A percentile compares a stretch with the other conserved stretches of the same genome.
These are phyloP conservation scores for Jamesozyma lodderae DNA, from an alignment of 805 yeast genomes.

Conservation along the genomic window DNA sequence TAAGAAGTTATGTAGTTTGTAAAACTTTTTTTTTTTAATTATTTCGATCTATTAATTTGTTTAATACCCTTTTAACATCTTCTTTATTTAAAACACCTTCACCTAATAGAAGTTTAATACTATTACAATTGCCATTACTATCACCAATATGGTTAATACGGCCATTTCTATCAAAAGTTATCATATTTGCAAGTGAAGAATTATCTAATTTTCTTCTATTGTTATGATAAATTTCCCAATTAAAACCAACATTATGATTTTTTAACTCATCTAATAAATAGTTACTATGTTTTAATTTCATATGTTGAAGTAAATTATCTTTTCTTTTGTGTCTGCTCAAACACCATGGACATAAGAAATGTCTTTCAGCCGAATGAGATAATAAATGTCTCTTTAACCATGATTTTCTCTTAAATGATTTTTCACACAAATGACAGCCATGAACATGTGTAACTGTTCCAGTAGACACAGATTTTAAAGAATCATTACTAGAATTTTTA, in stretches of 20 bases:
- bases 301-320: constrained; percentile 29
- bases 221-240: constrained; percentile 3
- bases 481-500: no score
- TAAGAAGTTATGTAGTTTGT: not conserved
- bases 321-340: constrained; percentile 28
- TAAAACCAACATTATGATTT: constrained; percentile 6
- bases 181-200: not conserved
- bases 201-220: not conserved
- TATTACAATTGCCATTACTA: not conserved
- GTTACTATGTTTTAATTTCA: constrained; percentile 27
- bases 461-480: not conserved
- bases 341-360: constrained; percentile 29
- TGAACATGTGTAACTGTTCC: constrained; percentile 8
- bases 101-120: constrained; percentile 15
- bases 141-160: not conserved
- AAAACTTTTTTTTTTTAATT: no score
- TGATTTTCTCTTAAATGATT: constrained; percentile 27
- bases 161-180: not conserved
- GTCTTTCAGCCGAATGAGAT: constrained; percentile 27
- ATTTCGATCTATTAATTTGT: constrained; percentile 13
- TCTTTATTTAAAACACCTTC: constrained; percentile 25
- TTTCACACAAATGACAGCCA: constrained; percentile 26
- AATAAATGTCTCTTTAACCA: constrained; percentile 29
- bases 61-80: constrained; percentile 23
- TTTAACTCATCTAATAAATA: constrained; percentile 18